These are phyloP conservation scores for Chaetomium olivaceum DNA, from an alignment of 2,329 filamentous ascomycete species.

Conservation along the genomic window DNA sequence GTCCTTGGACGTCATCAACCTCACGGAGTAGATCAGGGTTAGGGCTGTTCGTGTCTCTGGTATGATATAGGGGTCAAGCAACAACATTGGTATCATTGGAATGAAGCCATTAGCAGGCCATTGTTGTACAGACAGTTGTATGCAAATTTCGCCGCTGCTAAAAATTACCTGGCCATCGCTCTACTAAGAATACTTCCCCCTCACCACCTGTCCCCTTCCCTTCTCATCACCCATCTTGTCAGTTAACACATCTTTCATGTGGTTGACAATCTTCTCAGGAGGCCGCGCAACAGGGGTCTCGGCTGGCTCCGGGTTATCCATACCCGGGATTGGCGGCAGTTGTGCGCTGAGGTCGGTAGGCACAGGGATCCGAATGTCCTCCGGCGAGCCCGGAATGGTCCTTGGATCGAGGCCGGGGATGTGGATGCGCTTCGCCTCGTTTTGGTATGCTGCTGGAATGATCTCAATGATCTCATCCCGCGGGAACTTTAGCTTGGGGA, in stretches of 20 bases:
- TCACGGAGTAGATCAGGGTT: not conserved
- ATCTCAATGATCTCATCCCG: conserved; percentile 98
- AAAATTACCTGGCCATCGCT: not conserved
- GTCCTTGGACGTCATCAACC: conserved; percentile 12
- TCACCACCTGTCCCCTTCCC: conserved; percentile 29
- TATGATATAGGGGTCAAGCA: not conserved
- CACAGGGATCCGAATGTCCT: conserved; percentile 78
- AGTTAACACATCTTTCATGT: conserved; percentile 51
- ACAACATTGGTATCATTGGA: not conserved
- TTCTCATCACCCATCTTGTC: conserved; percentile 57
- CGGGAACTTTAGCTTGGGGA: conserved; percentile 89
- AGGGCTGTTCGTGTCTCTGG: not conserved
- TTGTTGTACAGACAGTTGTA: not conserved
- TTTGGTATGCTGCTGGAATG: conserved; percentile 95
- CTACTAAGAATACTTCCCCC: not conserved
- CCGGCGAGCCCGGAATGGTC: conserved; percentile 74
- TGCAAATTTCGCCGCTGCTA: not conserved
- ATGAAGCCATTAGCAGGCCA: not conserved
- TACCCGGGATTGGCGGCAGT: conserved; percentile 49
- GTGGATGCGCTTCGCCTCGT: conserved; percentile 86
- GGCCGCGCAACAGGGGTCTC: conserved; percentile 40
- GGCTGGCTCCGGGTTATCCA: conserved; percentile 49
- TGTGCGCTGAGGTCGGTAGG: conserved; percentile 50
- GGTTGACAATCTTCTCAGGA: conserved; percentile 53
- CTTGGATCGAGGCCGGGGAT: conserved; percentile 69